Evolutionary conservation across 2,329 filamentous ascomycete genomes (phyloP), one percentile per base, ranked within the genome.

Genomic region (Fusarium luffae): DNA sequence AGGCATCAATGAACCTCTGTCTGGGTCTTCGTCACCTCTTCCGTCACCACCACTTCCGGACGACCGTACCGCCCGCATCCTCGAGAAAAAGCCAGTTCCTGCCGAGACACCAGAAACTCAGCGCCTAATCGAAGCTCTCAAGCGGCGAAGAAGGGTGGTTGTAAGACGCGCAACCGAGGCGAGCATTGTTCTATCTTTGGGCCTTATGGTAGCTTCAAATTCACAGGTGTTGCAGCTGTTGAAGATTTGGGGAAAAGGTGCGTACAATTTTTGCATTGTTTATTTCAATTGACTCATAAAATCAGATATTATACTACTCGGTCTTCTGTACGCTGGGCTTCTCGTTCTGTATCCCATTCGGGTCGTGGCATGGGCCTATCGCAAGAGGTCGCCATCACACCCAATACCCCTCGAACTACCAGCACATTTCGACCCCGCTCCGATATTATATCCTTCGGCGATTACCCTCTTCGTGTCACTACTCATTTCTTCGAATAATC

Each of bases 361-460:
- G 59, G 79, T 91, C n/a, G 74, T 84, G 8, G 69, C 80, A 19
- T 86, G 86, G 84, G 80, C 82, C 3, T 82, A 84, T 59, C 77
- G 76, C 21, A 79, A 80, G 25, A 77, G 79, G 19, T 77, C 69
- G 7, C 79, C 83, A 5, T 78, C 79, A n/a, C 78, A 68, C 28
- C 72, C 68, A 61, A 70, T 84, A 30, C 81, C 83, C 2, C 74
- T 90, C 37, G 77, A 77, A 30, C 83, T 97, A 40, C 93, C 94
- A 1, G 82, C 89, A 6, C 85, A 88, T n/a, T 97, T 98, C 79
- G 95, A 98, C 76, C 94, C 94, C 4, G 95, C 95, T 9, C 93
- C 94, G 13, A 85, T 97, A n/a, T 80, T 98, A 60, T 98, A 98
- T 77, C 95, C 95, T 19, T 86, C 91, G 8, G 80, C 90, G 4